phyloP scores from a whole-genome alignment of 2,329 filamentous ascomycete species.

The Hymenoscyphus albidus region DNA sequence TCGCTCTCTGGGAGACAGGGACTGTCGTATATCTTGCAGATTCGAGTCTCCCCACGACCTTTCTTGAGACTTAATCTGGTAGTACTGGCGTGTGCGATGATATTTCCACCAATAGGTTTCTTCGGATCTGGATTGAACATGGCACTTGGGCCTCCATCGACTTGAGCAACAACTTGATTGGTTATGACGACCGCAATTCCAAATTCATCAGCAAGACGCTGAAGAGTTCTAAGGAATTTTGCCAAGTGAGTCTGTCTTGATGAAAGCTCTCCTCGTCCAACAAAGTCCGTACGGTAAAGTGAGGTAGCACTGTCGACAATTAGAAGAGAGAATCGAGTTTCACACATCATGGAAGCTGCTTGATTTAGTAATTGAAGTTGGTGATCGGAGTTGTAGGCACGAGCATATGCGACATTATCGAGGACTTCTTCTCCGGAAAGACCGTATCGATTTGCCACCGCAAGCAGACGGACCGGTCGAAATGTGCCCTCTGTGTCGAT shows the following conservation, averaged over 20 bases:
- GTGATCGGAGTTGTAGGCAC: slow-evolving; percentile 97
- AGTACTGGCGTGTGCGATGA: slow-evolving; percentile 95
- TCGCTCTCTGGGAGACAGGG: slow-evolving; percentile 96
- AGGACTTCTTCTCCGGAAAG: slow-evolving; percentile 95
- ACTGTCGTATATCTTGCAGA: slow-evolving; percentile 99
- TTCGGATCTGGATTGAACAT: slow-evolving; percentile 99
- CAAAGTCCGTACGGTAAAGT: slow-evolving; percentile 93
- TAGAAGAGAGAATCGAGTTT: slow-evolving; percentile 92
- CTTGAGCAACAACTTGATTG: slow-evolving; percentile 97
- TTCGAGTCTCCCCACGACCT: slow-evolving; percentile 87
- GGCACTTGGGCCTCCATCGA: slow-evolving; percentile 89
- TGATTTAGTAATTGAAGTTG: slow-evolving; percentile 93
- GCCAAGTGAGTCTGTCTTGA: slow-evolving; percentile 84
- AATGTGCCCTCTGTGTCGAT: slow-evolving; percentile 99
- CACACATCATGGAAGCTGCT: slow-evolving; percentile 98
- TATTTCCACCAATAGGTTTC: slow-evolving; percentile 98
- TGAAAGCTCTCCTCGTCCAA: slow-evolving; percentile 94
- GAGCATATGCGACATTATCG: slow-evolving; percentile 96
- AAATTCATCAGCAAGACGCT: slow-evolving; percentile 76
- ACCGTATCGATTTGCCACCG: slow-evolving; percentile 91
- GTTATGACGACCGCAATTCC: slow-evolving; percentile 98
- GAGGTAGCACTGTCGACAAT: slow-evolving; percentile 95
- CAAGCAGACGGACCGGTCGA: slow-evolving; percentile 81
- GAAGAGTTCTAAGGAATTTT: slow-evolving; percentile 82
- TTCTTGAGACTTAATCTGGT: slow-evolving; percentile 95